Percentiles rank a stretch among this genome's conserved stretches.
Conservation (phyloP, 2,329 filamentous ascomycete genomes). For the Eurotiales sp. region DNA sequence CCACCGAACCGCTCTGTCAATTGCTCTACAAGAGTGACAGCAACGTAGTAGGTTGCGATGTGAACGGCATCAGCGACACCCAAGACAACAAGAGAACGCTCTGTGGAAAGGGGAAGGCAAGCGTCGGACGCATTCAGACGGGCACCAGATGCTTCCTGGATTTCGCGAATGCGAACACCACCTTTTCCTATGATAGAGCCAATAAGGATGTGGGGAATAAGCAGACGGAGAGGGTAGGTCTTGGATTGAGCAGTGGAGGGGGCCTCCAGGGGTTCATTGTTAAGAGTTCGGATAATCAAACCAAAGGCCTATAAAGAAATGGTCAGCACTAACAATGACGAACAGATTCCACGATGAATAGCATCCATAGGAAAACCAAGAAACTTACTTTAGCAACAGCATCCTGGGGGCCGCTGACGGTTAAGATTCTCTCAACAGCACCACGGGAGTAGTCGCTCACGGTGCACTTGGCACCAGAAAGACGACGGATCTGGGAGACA, state of each 20-base stretch:
- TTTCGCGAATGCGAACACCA: slow-evolving; percentile 92
- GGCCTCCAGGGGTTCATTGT: slow-evolving; percentile 88
- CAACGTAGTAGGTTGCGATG: slow-evolving; percentile 98
- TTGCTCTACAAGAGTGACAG: slow-evolving; percentile 95
- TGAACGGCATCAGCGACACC: slow-evolving; percentile 97
- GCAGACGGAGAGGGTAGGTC: slow-evolving; percentile 90
- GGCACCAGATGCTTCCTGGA: slow-evolving; percentile 94
- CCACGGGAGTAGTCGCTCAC: slow-evolving; percentile 98
- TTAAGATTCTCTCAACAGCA: slow-evolving; percentile 94
- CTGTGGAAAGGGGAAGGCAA: slow-evolving; percentile 88
- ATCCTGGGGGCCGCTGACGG: slow-evolving; percentile 93
- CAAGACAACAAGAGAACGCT: slow-evolving; percentile 96
- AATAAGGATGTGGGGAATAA: slow-evolving; percentile 95
- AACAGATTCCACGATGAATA: too few relatives aligned
- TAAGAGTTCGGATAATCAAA: slow-evolving; percentile 94
- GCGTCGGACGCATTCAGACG: slow-evolving; percentile 95
- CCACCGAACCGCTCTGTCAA: slow-evolving; percentile 95
- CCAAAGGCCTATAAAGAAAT: slow-evolving; percentile 72
- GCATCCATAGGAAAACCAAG: neutral
- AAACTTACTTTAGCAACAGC: slow-evolving; percentile 83
- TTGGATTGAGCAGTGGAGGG: slow-evolving; percentile 91
- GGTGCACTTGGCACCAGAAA: slow-evolving; percentile 96
- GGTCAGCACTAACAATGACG: too few relatives aligned
- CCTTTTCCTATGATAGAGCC: slow-evolving; percentile 98
- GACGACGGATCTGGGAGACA: slow-evolving; percentile 89